Evolutionary conservation across 2,329 filamentous ascomycete genomes (phyloP).

Genomic region (Penicillium palitans): DNA sequence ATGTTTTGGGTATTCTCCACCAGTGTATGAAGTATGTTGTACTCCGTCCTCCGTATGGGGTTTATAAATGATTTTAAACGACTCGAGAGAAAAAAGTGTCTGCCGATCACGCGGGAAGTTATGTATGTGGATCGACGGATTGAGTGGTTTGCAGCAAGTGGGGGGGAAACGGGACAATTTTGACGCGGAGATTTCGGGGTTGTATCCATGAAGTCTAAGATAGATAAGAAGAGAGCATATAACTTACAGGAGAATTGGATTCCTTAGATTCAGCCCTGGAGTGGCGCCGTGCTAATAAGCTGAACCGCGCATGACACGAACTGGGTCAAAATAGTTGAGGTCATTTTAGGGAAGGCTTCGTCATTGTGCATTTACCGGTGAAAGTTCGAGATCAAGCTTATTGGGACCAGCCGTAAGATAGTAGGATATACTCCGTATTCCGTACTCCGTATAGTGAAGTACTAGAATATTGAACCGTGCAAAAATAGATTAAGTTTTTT

Average conservation of each 20-base stretch:
- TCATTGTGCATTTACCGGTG: not conserved
- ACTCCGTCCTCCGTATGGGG: too few relatives aligned
- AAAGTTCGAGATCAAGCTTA: not conserved
- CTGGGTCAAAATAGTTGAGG: not conserved
- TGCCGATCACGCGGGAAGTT: constrained; percentile 31
- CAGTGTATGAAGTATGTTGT: not conserved
- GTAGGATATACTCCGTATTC: too few relatives aligned
- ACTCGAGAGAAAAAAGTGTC: not conserved
- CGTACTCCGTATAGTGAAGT: not conserved
- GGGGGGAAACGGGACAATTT: constrained; percentile 5
- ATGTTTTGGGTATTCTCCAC: not conserved
- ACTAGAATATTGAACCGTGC: not conserved
- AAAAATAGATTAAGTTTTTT: not conserved
- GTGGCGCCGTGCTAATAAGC: not conserved
- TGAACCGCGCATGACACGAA: not conserved
- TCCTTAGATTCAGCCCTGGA: not conserved
- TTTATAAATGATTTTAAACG: not conserved
- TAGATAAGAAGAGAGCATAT: not conserved
- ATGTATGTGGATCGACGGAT: constrained; percentile 17
- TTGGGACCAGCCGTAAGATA: not conserved
- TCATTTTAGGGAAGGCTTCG: not conserved
- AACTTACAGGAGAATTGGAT: not conserved
- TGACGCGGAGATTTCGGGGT: constrained; percentile 5
- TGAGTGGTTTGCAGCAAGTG: constrained; percentile 8
- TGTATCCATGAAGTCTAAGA: not conserved